Evolutionary conservation across 371 early-diverging fungal genomes (phyloP).

Genomic region (Saksenaea vasiformis): DNA sequence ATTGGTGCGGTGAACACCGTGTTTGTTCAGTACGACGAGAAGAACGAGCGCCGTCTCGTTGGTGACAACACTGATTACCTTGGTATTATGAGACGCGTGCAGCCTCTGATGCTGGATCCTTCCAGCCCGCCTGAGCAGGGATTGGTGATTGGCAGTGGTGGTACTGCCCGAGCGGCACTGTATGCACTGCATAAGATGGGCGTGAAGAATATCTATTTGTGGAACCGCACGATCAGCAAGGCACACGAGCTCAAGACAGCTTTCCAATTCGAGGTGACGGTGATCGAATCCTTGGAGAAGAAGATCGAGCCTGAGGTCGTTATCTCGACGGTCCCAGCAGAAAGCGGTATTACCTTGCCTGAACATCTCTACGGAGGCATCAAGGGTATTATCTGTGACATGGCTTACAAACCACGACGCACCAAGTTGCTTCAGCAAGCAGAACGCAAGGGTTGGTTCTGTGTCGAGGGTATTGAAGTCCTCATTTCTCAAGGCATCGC

Average conservation of each 20-base stretch:
- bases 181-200: constrained; percentile 84
- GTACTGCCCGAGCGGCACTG: constrained; percentile 92
- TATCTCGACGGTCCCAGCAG: constrained; percentile 84
- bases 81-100: constrained; percentile 77
- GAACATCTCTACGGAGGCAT: constrained; percentile 55
- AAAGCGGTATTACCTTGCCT: constrained; percentile 66
- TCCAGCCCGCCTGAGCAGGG: constrained; percentile 47
- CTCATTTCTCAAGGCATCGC: constrained; percentile 91
- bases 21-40: constrained; percentile 46
- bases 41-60: constrained; percentile 50
- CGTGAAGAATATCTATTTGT: constrained; percentile 69
- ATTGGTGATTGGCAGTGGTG: constrained; percentile 95
- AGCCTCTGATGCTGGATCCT: constrained; percentile 50
- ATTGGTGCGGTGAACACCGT: constrained; percentile 97
- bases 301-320: constrained; percentile 53
- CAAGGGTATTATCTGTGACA: constrained; percentile 81
- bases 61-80: constrained; percentile 97
- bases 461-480: constrained; percentile 85
- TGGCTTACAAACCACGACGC: constrained; percentile 91
- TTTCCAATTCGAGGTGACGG: constrained; percentile 61
- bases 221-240: constrained; percentile 84
- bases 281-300: constrained; percentile 37
- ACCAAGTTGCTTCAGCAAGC: constrained; percentile 75
- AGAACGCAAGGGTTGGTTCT: constrained; percentile 65
- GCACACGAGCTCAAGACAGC: constrained; percentile 71